Evolutionary conservation across 441 rosid genomes (phyloP).

Genomic region (Jatropha podagrica): DNA sequence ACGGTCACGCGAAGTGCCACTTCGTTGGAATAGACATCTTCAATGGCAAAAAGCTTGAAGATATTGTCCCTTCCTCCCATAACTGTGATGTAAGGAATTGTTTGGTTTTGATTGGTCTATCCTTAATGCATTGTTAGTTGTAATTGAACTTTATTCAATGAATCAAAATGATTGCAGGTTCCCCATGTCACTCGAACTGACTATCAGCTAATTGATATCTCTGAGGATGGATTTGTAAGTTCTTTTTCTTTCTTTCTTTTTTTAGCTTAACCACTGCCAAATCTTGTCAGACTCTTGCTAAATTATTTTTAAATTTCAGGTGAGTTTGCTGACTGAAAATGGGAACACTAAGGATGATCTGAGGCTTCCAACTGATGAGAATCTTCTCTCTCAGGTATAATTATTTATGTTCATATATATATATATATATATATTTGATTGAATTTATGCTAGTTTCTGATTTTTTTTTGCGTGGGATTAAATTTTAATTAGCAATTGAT

Average conservation of each 20-base stretch:
- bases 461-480: background rate
- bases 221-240: slow-evolving; percentile 81
- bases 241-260: too few species aligned
- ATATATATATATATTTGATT: background rate
- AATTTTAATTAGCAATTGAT: background rate
- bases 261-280: too few species aligned
- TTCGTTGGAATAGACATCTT: slow-evolving; percentile 79
- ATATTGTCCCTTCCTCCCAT: slow-evolving; percentile 86
- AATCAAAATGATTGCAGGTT: slow-evolving; percentile 36
- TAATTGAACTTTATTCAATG: background rate
- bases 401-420: background rate
- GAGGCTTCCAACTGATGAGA: slow-evolving; percentile 76
- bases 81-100: slow-evolving; percentile 57
- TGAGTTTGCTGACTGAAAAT: slow-evolving; percentile 71
- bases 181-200: slow-evolving; percentile 80
- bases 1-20: slow-evolving; percentile 88
- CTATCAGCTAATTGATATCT: slow-evolving; percentile 78
- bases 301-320: slow-evolving; percentile 33
- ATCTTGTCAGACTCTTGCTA: too few species aligned
- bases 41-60: slow-evolving; percentile 77
- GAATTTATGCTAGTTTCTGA: background rate
- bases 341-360: slow-evolving; percentile 90
- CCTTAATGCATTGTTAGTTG: background rate
- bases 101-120: background rate
- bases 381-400: slow-evolving; percentile 51